Evolutionary conservation across 768 basidiomycete genomes (phyloP).

Genomic region (Rhodocollybia butyracea): DNA sequence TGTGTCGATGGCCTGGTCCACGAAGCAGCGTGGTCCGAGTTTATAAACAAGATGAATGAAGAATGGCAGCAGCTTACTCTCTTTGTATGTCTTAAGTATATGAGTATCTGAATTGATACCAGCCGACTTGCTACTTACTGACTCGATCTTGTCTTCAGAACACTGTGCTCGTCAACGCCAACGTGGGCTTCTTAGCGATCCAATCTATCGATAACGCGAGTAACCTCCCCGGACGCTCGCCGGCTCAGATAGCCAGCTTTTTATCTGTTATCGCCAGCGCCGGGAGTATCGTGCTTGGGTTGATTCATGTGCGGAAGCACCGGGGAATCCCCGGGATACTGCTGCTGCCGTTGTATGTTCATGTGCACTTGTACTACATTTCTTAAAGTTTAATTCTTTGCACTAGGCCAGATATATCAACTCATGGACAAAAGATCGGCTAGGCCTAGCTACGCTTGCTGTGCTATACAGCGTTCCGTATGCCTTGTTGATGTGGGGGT

Average conservation of each 20-base stretch:
- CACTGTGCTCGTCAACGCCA: slow-evolving; percentile 55
- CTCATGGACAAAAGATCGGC: slow-evolving; percentile 18
- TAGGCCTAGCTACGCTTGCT: slow-evolving; percentile 39
- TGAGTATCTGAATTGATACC: too few relatives aligned
- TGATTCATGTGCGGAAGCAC: slow-evolving; percentile 44
- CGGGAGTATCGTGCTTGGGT: slow-evolving; percentile 44
- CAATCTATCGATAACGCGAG: slow-evolving; percentile 31
- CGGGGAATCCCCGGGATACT: slow-evolving; percentile 31
- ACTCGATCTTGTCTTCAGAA: too few relatives aligned
- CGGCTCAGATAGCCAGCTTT: slow-evolving; percentile 49
- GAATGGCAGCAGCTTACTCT: slow-evolving; percentile 54
- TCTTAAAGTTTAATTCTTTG: slow-evolving; percentile 6
- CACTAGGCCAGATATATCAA: slow-evolving; percentile 17
- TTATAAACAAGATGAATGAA: slow-evolving; percentile 39
- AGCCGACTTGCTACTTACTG: too few relatives aligned
- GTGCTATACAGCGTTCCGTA: slow-evolving; percentile 43
- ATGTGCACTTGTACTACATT: too few relatives aligned
- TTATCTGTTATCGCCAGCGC: slow-evolving; percentile 45
- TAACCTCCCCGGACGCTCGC: slow-evolving; percentile 22
- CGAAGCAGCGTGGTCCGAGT: slow-evolving; percentile 38
- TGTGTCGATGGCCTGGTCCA: slow-evolving; percentile 47
- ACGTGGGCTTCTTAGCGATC: slow-evolving; percentile 59
- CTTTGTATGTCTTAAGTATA: slow-evolving; percentile 43
- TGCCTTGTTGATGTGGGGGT: slow-evolving; percentile 49
- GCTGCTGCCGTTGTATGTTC: slow-evolving; percentile 33